Evolutionary conservation across 2,329 filamentous ascomycete species (phyloP).

Genomic region (Xylariaceae sp.): DNA sequence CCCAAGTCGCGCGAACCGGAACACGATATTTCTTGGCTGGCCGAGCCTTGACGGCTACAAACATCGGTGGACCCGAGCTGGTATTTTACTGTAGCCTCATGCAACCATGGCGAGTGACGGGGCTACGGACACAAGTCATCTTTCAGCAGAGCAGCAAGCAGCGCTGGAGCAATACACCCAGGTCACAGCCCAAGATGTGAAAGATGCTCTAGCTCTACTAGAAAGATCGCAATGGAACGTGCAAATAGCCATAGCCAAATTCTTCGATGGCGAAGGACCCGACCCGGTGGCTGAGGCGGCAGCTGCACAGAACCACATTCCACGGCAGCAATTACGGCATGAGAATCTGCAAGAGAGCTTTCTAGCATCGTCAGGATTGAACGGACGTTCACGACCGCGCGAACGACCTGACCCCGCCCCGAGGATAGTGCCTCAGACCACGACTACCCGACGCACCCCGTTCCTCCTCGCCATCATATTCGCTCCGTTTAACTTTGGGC

Average conservation of each 20-base stretch:
- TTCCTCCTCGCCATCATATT: conserved; percentile 75
- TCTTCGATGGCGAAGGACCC: conserved; percentile 92
- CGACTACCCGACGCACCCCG: conserved; percentile 65
- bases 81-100: conserved; percentile 1
- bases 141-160: conserved; percentile 73
- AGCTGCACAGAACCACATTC: conserved; percentile 56
- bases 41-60: not conserved
- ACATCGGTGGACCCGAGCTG: not conserved
- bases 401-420: conserved; percentile 65
- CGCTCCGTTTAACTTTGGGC: conserved; percentile 75
- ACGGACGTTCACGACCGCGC: conserved; percentile 32
- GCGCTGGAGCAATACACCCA: conserved; percentile 83
- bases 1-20: not conserved
- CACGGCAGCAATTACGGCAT: conserved; percentile 59
- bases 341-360: conserved; percentile 69
- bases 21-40: conserved; percentile 2
- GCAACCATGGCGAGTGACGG: conserved; percentile 40
- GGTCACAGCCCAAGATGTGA: conserved; percentile 77
- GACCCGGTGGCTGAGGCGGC: conserved; percentile 76
- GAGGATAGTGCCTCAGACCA: conserved; percentile 74
- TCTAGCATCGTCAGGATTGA: conserved; percentile 36
- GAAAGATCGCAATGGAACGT: conserved; percentile 94
- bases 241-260: conserved; percentile 94
- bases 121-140: conserved; percentile 60
- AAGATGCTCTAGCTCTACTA: conserved; percentile 73